These are phyloP conservation scores for Colletotrichum karsti DNA, from an alignment of 2,329 filamentous ascomycete species.

Conservation along the genomic window DNA sequence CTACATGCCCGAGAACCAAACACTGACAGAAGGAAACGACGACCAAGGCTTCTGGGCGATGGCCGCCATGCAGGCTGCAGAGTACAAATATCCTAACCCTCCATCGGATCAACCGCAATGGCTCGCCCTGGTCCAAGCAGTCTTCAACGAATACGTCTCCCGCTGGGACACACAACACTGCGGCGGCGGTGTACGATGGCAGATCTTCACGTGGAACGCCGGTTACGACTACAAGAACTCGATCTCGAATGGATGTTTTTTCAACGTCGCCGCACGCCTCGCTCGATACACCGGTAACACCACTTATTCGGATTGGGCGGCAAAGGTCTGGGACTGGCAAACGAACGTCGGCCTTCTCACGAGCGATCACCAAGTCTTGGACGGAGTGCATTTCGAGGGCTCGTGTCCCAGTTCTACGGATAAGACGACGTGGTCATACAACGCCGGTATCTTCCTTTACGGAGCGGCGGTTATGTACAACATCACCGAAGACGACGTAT, in stretches of 20 bases:
- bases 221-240: slow-evolving; percentile 76
- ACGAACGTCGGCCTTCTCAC: slow-evolving; percentile 63
- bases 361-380: slow-evolving; percentile 61
- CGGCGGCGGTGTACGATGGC: slow-evolving; percentile 82
- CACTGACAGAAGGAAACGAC: slow-evolving; percentile 71
- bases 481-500: slow-evolving; percentile 59
- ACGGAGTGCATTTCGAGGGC: slow-evolving; percentile 49
- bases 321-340: slow-evolving; percentile 75
- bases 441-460: slow-evolving; percentile 71
- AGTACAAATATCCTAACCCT: slow-evolving; percentile 78
- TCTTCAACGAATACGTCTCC: slow-evolving; percentile 81
- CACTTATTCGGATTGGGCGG: slow-evolving; percentile 81
- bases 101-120: slow-evolving; percentile 71
- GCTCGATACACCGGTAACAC: slow-evolving; percentile 81
- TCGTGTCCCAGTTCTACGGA: slow-evolving; percentile 69
- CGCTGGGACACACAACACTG: slow-evolving; percentile 76
- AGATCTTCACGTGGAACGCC: slow-evolving; percentile 81
- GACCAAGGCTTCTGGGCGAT: slow-evolving; percentile 87
- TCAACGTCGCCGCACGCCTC: slow-evolving; percentile 75
- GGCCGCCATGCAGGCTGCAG: slow-evolving; percentile 80
- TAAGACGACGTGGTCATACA: slow-evolving; percentile 73
- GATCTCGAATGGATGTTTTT: slow-evolving; percentile 75
- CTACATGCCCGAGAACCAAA: slow-evolving; percentile 75
- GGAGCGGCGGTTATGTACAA: slow-evolving; percentile 70
- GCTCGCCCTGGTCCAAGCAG: slow-evolving; percentile 79